Percentiles rank a stretch among this genome's conserved stretches.
phyloP scores from a whole-genome alignment of 306 rosid genomes.

The Quercus ilex region DNA sequence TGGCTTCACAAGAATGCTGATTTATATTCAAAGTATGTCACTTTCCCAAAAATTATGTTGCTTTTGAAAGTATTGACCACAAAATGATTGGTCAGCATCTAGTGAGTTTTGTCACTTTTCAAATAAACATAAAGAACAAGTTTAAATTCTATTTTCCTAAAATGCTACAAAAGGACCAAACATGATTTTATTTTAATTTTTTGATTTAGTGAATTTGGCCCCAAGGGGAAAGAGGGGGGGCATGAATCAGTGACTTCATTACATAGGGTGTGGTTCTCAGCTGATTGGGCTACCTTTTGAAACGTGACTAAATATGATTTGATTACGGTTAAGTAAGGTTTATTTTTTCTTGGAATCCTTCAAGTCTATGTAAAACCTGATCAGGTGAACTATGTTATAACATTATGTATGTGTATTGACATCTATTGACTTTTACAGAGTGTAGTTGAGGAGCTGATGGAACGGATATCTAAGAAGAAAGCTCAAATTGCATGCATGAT shows the following conservation, averaged over 20 bases:
- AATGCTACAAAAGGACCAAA: neutral
- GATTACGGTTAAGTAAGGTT: too few species aligned
- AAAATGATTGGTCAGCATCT: neutral
- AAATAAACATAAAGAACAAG: neutral
- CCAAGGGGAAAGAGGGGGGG: too few species aligned
- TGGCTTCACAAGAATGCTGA: neutral
- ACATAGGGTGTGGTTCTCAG: too few species aligned
- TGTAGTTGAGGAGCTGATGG: slow-evolving; percentile 42
- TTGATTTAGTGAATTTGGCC: too few species aligned
- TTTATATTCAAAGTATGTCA: neutral
- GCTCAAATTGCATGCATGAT: slow-evolving; percentile 53
- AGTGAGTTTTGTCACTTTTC: neutral
- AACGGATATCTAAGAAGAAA: slow-evolving; percentile 45
- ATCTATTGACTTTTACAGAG: slow-evolving; percentile 33
- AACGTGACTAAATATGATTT: too few species aligned
- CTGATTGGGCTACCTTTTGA: too few species aligned
- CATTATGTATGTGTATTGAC: neutral
- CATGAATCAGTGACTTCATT: neutral
- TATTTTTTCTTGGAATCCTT: neutral
- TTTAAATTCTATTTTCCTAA: neutral
- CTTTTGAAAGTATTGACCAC: neutral
- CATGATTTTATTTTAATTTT: neutral
- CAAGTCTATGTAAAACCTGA: neutral
- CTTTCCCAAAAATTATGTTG: neutral
- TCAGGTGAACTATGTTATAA: neutral